Conservation (phyloP, 257 asterid species). For the Solanum tacnaense region DNA sequence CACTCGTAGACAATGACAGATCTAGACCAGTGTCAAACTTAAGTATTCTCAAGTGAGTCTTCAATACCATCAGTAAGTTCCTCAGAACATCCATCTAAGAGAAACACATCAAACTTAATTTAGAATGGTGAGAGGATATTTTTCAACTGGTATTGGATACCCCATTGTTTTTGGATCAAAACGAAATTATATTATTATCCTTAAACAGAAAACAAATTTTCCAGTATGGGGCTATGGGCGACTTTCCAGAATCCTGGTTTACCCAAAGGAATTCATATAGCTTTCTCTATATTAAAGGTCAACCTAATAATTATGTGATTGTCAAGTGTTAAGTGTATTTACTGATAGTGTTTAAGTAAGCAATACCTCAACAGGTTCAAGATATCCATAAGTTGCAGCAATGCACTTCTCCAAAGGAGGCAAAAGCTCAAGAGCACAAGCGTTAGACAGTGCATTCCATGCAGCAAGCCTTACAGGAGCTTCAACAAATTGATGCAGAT, state of each 20-base stretch:
- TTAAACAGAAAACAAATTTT: not conserved
- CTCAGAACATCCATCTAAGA: not conserved
- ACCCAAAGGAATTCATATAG: not conserved
- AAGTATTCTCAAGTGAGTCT: not conserved
- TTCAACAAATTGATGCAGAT: slow-evolving; percentile 64
- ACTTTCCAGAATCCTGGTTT: not conserved
- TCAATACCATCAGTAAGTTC: not conserved
- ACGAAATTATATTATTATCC: not conserved
- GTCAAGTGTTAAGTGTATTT: not conserved
- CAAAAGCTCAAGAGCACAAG: slow-evolving; percentile 74
- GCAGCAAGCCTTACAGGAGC: slow-evolving; percentile 65
- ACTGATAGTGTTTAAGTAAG: not conserved
- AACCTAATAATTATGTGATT: not conserved
- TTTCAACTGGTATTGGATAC: not conserved
- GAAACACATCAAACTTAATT: not conserved
- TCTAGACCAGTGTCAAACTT: not conserved
- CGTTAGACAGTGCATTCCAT: slow-evolving; percentile 67
- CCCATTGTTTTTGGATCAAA: not conserved
- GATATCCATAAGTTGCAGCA: slow-evolving; percentile 57
- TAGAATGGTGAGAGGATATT: not conserved
- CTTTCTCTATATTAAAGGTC: not conserved
- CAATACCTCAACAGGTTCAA: slow-evolving; percentile 84
- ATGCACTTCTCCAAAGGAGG: slow-evolving; percentile 60
- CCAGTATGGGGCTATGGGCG: not conserved
- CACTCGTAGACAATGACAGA: not conserved